Evolutionary conservation across 208 protist genomes (phyloP).

Genomic region (Acanthamoeba lenticulata): DNA sequence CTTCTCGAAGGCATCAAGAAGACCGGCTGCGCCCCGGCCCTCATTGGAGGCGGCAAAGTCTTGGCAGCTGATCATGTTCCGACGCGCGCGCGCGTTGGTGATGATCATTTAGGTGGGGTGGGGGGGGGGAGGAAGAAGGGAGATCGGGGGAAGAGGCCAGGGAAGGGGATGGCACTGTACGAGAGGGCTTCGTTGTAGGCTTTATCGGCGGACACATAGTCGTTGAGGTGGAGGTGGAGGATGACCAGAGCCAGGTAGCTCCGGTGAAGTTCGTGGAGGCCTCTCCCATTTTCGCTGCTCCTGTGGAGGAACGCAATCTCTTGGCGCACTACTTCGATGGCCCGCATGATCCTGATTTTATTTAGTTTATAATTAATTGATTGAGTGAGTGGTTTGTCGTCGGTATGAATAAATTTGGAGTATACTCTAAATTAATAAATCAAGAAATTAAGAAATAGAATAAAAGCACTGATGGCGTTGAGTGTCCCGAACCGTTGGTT

Average conservation of each 20-base stretch:
- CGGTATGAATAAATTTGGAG: background rate
- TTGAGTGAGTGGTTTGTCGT: background rate
- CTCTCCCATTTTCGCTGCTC: too few relatives aligned
- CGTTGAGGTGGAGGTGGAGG: conserved; percentile 4
- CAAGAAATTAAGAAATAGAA: too few relatives aligned
- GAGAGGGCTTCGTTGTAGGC: background rate
- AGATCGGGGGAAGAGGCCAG: background rate
- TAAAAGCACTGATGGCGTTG: too few relatives aligned
- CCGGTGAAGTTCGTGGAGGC: background rate
- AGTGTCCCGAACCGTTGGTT: background rate
- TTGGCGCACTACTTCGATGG: background rate
- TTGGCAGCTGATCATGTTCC: background rate
- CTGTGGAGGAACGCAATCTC: background rate
- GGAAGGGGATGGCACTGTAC: background rate
- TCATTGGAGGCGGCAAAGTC: background rate
- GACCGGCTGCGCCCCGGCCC: background rate
- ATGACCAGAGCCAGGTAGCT: background rate
- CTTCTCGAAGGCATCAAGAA: background rate
- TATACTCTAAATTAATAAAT: too few relatives aligned
- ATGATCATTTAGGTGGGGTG: background rate
- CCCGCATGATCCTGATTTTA: background rate
- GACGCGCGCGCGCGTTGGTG: background rate
- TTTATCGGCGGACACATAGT: conserved; percentile 35
- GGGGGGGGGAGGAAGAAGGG: background rate
- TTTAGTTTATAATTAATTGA: background rate